These are phyloP conservation scores for Bremia lactucae DNA, from an alignment of 352 stramenopile genomes.

Conservation along the genomic window DNA sequence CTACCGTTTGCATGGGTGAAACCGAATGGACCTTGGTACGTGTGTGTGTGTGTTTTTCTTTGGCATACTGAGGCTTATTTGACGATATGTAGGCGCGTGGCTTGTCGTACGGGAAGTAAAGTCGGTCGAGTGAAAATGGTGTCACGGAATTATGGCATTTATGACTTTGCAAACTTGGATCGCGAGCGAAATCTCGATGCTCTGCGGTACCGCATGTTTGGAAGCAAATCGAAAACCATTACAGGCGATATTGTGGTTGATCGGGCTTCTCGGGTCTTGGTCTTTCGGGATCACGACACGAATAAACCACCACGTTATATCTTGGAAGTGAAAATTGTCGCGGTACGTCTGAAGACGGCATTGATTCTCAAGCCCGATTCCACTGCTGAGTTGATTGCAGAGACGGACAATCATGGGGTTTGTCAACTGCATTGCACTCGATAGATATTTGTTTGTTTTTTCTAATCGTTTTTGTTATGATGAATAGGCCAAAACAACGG, in stretches of 20 bases:
- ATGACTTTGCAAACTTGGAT: conserved; percentile 81
- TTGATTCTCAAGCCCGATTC: conserved; percentile 49
- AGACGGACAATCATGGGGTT: conserved; percentile 60
- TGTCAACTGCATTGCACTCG: conserved; percentile 1
- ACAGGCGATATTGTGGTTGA: conserved; percentile 72
- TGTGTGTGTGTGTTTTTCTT: neutral
- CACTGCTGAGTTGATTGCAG: conserved; percentile 43
- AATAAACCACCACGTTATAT: conserved; percentile 54
- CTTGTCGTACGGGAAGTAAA: conserved; percentile 45
- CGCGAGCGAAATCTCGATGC: conserved; percentile 60
- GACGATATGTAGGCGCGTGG: conserved; percentile 39
- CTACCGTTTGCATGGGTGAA: conserved; percentile 74
- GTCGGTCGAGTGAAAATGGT: conserved; percentile 38
- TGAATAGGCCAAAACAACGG: conserved; percentile 26
- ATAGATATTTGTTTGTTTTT: neutral
- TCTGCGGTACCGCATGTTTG: conserved; percentile 59
- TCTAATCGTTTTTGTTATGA: neutral
- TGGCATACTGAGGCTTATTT: neutral
- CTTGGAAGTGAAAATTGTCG: conserved; percentile 79
- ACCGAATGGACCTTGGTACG: conserved; percentile 61
- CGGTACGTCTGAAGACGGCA: conserved; percentile 51
- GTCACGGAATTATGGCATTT: conserved; percentile 55
- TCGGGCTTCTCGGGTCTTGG: conserved; percentile 63
- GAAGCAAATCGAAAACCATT: conserved; percentile 53
- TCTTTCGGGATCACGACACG: conserved; percentile 60